Base-by-base conservation (phyloP, 2,329 filamentous ascomycete species). In the Pseudogymnoascus pannorum region DNA sequence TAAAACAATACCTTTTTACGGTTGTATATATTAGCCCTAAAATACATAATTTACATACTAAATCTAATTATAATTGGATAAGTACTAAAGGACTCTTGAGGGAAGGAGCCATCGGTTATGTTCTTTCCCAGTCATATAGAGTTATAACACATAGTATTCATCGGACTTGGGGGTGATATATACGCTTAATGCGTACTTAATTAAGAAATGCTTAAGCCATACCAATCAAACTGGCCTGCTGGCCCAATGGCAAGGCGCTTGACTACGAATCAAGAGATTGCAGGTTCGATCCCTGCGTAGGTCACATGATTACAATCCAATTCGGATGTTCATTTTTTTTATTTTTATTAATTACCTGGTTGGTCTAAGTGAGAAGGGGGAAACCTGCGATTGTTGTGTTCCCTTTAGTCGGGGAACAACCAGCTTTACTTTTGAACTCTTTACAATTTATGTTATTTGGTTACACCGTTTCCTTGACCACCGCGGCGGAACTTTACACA, bases 251-350 rank as follows among this genome's bases (percentile, higher is more conserved):
- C 72, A 78, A 77, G 75, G 76, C 75, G 76, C 74, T 77, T 77
- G 76, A 78, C 76, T 78, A 77, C 76, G 76, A 76, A 77, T 78
- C 76, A 77, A 76, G 74, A 77, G 76, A 77, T 77, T 78, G 75
- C 72, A 76, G 75, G 76, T 77, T 77, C 75, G 75, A 77, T 67
- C 69, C 69, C 69, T 71, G 68, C 68, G 67, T 67, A 66, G 69
- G 68, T 71, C 69, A 69, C 48, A 54, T 54, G 48, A 54, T 54
- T 54, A 54, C 9, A 5, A 54, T 54, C 48, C 26, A 4, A 31
- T 54, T 54, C 11, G 48, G 48, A 54, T 31, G 18, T 29, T n/a
- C n/a, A 5, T 14, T 54, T 54, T 54, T 54, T 48, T 48, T 7
- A 5, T 2, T 31, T 31, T 54, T 54, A 12, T 18, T 44, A 11